Evolutionary conservation across 805 yeast species (phyloP).

Genomic region (Candida yuanshanica): DNA sequence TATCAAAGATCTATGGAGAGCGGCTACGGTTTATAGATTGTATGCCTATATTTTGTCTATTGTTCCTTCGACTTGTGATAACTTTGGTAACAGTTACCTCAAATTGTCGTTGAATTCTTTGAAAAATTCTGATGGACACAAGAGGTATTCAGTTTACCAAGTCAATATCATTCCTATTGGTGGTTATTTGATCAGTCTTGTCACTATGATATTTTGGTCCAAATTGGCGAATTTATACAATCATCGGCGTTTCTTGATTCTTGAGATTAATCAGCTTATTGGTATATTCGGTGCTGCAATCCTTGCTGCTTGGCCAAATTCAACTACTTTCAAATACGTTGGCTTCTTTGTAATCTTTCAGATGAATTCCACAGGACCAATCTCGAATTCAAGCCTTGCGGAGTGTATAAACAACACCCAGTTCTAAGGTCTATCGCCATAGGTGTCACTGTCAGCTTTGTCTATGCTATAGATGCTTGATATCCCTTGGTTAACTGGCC

Average conservation of each 20-base stretch:
- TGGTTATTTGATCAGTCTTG: constrained; percentile 7
- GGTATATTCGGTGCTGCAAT: constrained; percentile 3
- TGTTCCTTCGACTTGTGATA: constrained; percentile 5
- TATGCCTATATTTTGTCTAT: constrained; percentile 2
- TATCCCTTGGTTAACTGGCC: constrained; percentile 35
- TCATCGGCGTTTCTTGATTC: constrained; percentile 4
- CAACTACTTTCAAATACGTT: constrained; percentile 1
- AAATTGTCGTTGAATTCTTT: constrained; percentile 38
- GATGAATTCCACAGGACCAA: constrained; percentile 5
- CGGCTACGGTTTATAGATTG: constrained; percentile 3
- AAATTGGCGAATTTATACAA: constrained; percentile 6
- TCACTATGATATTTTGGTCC: constrained; percentile 5
- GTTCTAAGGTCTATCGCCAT: constrained; percentile 34
- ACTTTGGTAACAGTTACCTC: constrained; percentile 36
- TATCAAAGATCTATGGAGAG: constrained; percentile 1
- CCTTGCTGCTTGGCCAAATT: constrained; percentile 3
- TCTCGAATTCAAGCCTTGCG: constrained; percentile 1
- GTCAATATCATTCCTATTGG: constrained; percentile 9
- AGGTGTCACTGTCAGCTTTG: constrained; percentile 33
- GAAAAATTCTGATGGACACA: constrained; percentile 24
- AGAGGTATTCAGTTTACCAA: constrained; percentile 21
- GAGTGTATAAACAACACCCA: constrained; percentile 24
- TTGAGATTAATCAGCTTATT: constrained; percentile 1
- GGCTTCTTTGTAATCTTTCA: constrained; percentile 2
- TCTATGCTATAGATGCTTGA: constrained; percentile 39